Base-by-base conservation (phyloP, 495 filamentous ascomycete genomes). In the Astrothelium subdiscretum region DNA sequence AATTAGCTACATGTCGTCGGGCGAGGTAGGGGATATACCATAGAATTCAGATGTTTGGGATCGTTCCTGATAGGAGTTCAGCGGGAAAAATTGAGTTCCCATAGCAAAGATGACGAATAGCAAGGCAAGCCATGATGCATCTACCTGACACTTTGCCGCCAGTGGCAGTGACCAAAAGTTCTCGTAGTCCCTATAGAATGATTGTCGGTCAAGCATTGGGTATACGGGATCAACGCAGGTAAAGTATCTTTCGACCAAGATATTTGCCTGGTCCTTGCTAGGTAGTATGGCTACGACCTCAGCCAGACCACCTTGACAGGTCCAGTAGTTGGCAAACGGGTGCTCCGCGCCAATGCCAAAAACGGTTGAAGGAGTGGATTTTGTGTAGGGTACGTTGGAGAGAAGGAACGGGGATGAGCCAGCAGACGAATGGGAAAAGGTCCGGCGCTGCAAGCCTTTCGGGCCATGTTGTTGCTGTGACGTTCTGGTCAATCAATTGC, bases 271-370 rank as follows among this genome's bases (percentile, higher is more conserved):
- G 6, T 84, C 68, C 71, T 87, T 88, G 57, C 81, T 82, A 0
- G 87, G 87, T 15, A 90, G 74, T 11, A 89, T 84, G 6, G 78
- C 80, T 44, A 89, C 80, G 3, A 89, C 87, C 69, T 90, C 87
- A 11, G 84, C 76, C 24, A 90, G 72, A 0, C 87, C 87, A 27
- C 87, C 87, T 57, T 82, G 78, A 66, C 82, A 86, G 6, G 87
- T 89, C 87, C 87, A 90, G 71, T 90, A 90, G 69, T 90, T 90
- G 65, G 83, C 81, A 66, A 87, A 88, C 2, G 83, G 83, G 60
- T 88, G 83, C 71, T 85, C 83, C 4, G 79, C 79, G 20, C 81
- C 80, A 58, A 84, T 78, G n/a, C 84, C 86, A 70, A 88, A 90
- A 42, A 88, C 83, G 60, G 85, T 87, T 44, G 81, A 84, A 18